Conservation (phyloP, 805 yeast species). For the Metschnikowia koreensis region DNA sequence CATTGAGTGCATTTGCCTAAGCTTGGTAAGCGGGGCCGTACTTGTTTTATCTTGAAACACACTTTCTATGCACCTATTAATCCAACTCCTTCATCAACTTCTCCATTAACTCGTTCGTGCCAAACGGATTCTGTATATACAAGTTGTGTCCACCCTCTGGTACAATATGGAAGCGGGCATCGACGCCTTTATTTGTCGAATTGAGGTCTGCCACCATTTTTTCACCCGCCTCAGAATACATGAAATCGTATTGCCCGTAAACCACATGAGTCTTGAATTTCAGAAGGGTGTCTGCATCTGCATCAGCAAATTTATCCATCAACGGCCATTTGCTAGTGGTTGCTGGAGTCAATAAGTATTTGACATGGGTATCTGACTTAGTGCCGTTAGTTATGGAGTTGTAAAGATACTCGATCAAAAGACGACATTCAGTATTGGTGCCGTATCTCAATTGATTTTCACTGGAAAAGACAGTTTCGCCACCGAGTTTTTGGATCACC, state of each 20-base stretch:
- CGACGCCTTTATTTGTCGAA: background rate
- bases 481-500: conserved; percentile 32
- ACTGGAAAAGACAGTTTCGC: conserved; percentile 22
- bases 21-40: background rate
- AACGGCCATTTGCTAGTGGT: conserved; percentile 66
- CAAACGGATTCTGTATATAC: conserved; percentile 46
- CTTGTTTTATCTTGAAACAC: background rate
- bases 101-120: conserved; percentile 30
- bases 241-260: conserved; percentile 75
- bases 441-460: conserved; percentile 37
- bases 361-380: conserved; percentile 41
- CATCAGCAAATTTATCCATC: conserved; percentile 48
- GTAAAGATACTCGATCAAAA: conserved; percentile 41
- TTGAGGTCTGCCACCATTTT: conserved; percentile 28
- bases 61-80: background rate
- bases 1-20: background rate
- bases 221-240: conserved; percentile 58
- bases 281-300: conserved; percentile 21
- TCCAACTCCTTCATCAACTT: conserved; percentile 14
- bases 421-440: conserved; percentile 33
- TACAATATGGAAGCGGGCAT: conserved; percentile 15
- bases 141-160: conserved; percentile 45
- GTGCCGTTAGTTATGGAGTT: conserved; percentile 41
- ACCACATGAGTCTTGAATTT: conserved; percentile 43
- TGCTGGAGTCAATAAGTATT: conserved; percentile 53